phyloP scores from a whole-genome alignment of 495 filamentous ascomycete species.

The Penicillium coffeae region DNA sequence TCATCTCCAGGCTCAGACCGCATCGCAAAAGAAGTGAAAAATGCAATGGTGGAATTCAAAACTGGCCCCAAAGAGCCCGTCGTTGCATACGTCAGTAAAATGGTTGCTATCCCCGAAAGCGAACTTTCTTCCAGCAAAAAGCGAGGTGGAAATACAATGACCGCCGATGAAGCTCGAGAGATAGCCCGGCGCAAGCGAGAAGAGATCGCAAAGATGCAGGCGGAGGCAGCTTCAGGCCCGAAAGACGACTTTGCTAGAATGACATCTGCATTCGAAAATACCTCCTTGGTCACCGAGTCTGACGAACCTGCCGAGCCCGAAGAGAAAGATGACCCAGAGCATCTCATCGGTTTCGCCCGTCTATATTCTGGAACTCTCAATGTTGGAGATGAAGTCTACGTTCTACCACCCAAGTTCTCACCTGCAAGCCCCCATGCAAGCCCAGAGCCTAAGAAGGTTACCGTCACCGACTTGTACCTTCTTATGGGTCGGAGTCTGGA shows the following conservation, averaged over 20 bases:
- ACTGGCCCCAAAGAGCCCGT: conserved; percentile 65
- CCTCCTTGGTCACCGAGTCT: conserved; percentile 45
- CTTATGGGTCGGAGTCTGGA: conserved; percentile 93
- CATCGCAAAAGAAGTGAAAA: conserved; percentile 62
- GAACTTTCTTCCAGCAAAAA: conserved; percentile 80
- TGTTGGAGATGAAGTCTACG: conserved; percentile 87
- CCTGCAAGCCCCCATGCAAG: conserved; percentile 70
- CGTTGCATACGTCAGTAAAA: conserved; percentile 96
- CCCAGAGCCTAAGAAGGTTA: conserved; percentile 78
- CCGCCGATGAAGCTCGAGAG: conserved; percentile 84
- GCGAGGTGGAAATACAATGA: conserved; percentile 59
- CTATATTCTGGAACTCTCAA: conserved; percentile 87
- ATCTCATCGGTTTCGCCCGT: conserved; percentile 90
- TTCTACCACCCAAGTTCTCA: conserved; percentile 86
- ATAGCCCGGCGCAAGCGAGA: conserved; percentile 82
- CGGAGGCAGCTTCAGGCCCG: conserved; percentile 45
- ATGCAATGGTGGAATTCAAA: conserved; percentile 80
- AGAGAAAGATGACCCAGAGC: conserved; percentile 64
- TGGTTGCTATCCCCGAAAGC: conserved; percentile 91
- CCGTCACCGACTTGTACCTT: conserved; percentile 84
- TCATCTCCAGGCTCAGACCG: conserved; percentile 72
- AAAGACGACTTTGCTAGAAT: conserved; percentile 41
- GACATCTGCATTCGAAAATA: conserved; percentile 51
- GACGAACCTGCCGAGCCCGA: conserved; percentile 40
- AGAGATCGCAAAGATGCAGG: conserved; percentile 74